Evolutionary conservation across 305 asterid genomes (phyloP).

Genomic region (Fraxinus dipetala): DNA sequence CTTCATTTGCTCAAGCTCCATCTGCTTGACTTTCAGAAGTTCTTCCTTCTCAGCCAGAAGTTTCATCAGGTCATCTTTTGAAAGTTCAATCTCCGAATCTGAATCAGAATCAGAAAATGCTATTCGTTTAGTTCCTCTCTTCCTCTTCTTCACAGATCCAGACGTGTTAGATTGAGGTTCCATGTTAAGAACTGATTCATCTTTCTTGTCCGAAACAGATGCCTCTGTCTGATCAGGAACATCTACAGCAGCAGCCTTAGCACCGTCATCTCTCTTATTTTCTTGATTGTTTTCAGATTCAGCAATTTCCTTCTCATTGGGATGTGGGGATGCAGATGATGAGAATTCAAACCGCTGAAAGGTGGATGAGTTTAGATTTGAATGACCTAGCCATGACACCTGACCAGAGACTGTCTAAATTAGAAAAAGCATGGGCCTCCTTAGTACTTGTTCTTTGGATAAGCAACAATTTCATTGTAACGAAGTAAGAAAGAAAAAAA

Average conservation of each 20-base stretch:
- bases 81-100: constrained; percentile 62
- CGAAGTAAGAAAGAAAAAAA: not conserved
- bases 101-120: constrained; percentile 49
- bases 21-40: constrained; percentile 47
- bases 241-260: constrained; percentile 27
- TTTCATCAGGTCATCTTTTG: constrained; percentile 79
- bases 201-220: constrained; percentile 35
- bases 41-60: constrained; percentile 70
- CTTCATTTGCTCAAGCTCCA: constrained; percentile 64
- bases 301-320: constrained; percentile 47
- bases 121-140: constrained; percentile 37
- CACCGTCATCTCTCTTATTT: constrained; percentile 26
- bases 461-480: not conserved
- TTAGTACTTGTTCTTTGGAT: not conserved
- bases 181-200: constrained; percentile 50
- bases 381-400: constrained; percentile 41
- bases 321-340: constrained; percentile 61
- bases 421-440: not conserved
- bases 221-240: constrained; percentile 12
- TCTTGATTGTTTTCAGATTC: constrained; percentile 36
- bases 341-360: constrained; percentile 57
- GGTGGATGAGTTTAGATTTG: constrained; percentile 35
- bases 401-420: constrained; percentile 42
- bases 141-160: constrained; percentile 29
- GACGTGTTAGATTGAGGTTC: constrained; percentile 24